phyloP scores from a whole-genome alignment of 2,329 filamentous ascomycete species.

The Aureobasidium melanogenum region DNA sequence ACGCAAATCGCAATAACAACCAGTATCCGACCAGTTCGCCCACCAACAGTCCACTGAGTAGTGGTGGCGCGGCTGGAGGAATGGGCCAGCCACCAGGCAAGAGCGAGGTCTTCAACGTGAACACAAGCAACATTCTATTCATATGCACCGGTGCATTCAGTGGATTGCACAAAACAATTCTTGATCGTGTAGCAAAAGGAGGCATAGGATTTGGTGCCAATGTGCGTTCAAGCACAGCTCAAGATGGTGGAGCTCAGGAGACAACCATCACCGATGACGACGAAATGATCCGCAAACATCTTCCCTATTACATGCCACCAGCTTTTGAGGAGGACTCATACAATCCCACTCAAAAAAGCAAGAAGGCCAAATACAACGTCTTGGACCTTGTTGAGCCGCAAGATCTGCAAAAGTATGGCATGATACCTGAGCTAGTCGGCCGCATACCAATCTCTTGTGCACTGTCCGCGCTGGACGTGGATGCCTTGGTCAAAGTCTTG shows the following conservation, averaged over 20 bases:
- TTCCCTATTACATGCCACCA: slow-evolving; percentile 42
- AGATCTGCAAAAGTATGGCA: slow-evolving; percentile 53
- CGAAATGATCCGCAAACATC: slow-evolving; percentile 37
- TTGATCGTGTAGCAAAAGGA: slow-evolving; percentile 76
- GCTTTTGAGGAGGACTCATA: slow-evolving; percentile 32
- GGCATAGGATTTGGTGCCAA: slow-evolving; percentile 88
- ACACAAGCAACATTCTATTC: slow-evolving; percentile 94
- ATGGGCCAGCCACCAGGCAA: slow-evolving; percentile 32
- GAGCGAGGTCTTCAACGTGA: slow-evolving; percentile 60
- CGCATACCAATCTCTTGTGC: slow-evolving; percentile 85
- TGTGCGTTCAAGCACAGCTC: slow-evolving; percentile 47
- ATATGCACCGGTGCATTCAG: slow-evolving; percentile 95
- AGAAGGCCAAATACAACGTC: slow-evolving; percentile 62
- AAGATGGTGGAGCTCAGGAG: slow-evolving; percentile 45
- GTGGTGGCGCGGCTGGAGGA: slow-evolving; percentile 20
- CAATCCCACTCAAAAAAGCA: slow-evolving; percentile 59
- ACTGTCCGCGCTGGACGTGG: slow-evolving; percentile 62
- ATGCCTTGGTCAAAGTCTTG: slow-evolving; percentile 71
- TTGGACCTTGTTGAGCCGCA: slow-evolving; percentile 69
- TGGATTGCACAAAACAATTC: slow-evolving; percentile 76
- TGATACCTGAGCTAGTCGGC: slow-evolving; percentile 94
- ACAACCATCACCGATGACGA: slow-evolving; percentile 53
- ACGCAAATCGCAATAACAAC: slow-evolving; percentile 11
- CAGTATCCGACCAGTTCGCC: slow-evolving; percentile 19
- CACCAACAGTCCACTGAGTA: slow-evolving; percentile 29